phyloP scores from a whole-genome alignment of 352 stramenopile species.

The Nothophytophthora sp. region DNA sequence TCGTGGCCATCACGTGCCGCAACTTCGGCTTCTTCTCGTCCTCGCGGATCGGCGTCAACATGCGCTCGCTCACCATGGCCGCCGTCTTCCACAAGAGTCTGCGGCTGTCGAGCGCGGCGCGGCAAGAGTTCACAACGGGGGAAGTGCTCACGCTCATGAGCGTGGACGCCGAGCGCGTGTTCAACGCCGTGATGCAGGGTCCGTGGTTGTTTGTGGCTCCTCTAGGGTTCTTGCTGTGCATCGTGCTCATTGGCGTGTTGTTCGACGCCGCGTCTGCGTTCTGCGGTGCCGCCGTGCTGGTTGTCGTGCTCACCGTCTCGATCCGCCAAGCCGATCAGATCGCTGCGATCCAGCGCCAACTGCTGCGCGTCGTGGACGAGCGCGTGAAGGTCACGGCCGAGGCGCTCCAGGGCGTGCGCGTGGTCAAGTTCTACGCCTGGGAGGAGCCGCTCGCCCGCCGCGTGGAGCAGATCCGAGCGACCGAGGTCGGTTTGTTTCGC shows the following conservation, averaged over 20 bases:
- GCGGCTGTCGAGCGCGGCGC: constrained; percentile 48
- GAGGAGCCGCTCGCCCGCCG: constrained; percentile 38
- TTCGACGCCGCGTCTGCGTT: constrained; percentile 15
- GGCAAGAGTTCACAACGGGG: constrained; percentile 27
- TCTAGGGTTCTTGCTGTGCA: constrained; percentile 17
- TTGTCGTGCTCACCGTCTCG: constrained; percentile 19
- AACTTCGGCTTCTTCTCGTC: constrained; percentile 34
- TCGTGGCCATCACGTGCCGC: constrained; percentile 20
- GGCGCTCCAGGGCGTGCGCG: constrained; percentile 84
- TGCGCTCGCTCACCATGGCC: constrained; percentile 31
- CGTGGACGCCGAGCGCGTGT: constrained; percentile 33
- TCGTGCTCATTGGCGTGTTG: constrained; percentile 25
- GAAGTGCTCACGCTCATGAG: constrained; percentile 34
- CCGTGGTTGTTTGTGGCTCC: constrained; percentile 25
- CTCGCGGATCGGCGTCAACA: constrained; percentile 25
- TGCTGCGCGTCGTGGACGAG: constrained; percentile 42
- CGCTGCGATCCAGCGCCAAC: constrained; percentile 9
- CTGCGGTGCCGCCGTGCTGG: constrained; percentile 8
- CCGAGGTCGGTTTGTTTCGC: constrained; percentile 51
- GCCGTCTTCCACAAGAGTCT: constrained; percentile 46
- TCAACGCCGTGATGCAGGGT: constrained; percentile 19
- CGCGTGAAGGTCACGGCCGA: constrained; percentile 93
- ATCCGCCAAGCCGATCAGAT: constrained; percentile 3
- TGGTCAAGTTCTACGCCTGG: constrained; percentile 91
- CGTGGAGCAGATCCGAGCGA: constrained; percentile 35